Conservation (phyloP, 2,329 filamentous ascomycete genomes). For the Stemphylium beticola region DNA sequence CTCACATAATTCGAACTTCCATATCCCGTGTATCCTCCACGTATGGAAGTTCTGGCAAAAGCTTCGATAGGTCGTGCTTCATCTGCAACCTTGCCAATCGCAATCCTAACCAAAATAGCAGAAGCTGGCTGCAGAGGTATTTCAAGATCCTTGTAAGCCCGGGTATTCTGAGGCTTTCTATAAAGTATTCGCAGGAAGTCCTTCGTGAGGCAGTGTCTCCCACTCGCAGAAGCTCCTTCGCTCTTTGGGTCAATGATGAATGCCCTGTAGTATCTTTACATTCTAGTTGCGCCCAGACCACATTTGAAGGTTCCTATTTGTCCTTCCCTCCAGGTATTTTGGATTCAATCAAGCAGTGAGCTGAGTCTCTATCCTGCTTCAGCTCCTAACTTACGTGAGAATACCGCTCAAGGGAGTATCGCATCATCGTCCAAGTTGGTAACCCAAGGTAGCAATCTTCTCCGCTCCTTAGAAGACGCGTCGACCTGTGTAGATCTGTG, state of each 20-base stretch:
- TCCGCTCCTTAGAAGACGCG: constrained; percentile 17
- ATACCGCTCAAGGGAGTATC: constrained; percentile 25
- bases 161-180: background rate
- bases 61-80: background rate
- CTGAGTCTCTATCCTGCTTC: constrained; percentile 35
- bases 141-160: background rate
- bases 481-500: constrained; percentile 5
- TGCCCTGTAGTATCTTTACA: background rate
- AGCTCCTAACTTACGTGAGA: constrained; percentile 35
- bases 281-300: background rate
- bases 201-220: background rate
- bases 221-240: background rate
- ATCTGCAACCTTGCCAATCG: constrained; percentile 9
- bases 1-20: constrained; percentile 54
- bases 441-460: constrained; percentile 7
- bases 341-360: no score
- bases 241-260: background rate
- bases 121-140: background rate
- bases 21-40: constrained; percentile 35
- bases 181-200: background rate
- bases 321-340: background rate
- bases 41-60: constrained; percentile 19
- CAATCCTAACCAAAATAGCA: constrained; percentile 4
- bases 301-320: background rate
- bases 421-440: background rate